These are phyloP conservation scores for Suillus tomentosus DNA, from an alignment of 768 basidiomycete genomes.

Conservation along the genomic window DNA sequence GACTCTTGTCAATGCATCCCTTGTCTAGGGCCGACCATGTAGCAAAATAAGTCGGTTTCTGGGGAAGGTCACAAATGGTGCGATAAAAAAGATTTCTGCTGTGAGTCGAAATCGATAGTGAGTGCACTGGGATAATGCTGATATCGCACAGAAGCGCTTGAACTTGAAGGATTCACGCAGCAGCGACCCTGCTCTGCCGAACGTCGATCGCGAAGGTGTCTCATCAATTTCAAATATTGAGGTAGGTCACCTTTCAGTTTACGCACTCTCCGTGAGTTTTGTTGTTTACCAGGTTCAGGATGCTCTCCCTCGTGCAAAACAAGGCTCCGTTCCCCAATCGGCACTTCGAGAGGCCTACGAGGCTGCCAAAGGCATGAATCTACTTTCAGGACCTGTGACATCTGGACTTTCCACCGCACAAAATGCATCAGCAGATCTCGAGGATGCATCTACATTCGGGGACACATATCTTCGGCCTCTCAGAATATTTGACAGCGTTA, in stretches of 20 bases:
- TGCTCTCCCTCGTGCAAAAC: not conserved
- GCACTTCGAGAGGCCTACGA: not conserved
- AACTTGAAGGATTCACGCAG: not conserved
- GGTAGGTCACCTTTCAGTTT: too few species aligned
- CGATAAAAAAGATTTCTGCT: not conserved
- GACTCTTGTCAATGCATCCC: too few species aligned
- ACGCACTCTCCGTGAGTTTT: not conserved
- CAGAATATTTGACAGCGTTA: not conserved
- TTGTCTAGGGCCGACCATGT: not conserved
- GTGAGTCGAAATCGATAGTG: not conserved
- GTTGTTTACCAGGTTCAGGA: not conserved
- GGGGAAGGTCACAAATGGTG: not conserved
- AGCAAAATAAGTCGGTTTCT: too few species aligned
- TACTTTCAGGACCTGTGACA: not conserved
- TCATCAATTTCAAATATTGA: not conserved
- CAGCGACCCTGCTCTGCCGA: not conserved
- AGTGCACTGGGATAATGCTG: too few species aligned
- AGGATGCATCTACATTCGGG: not conserved
- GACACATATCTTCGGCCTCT: slow-evolving; percentile 1
- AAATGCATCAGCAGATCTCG: not conserved
- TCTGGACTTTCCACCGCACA: not conserved
- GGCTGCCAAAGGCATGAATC: not conserved
- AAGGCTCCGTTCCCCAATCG: not conserved
- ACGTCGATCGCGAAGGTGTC: not conserved
- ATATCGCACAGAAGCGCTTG: too few species aligned